Conservation (phyloP, 768 basidiomycete genomes). For the Agrocybe chaxingu region DNA sequence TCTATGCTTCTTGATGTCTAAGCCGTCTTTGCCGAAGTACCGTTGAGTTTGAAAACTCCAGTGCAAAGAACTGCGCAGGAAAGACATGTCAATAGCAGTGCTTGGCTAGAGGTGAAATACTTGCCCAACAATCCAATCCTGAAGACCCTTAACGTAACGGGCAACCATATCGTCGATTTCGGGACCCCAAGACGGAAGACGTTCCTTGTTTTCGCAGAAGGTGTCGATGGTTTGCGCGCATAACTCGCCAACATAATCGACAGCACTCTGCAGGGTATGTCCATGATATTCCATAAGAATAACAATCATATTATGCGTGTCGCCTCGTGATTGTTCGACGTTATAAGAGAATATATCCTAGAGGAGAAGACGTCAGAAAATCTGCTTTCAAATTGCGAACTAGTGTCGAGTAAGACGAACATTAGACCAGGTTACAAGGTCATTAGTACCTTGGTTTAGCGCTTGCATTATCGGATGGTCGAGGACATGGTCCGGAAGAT, state of each 20-base stretch:
- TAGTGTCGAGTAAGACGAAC: slow-evolving; percentile 34
- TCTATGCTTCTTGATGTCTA: slow-evolving; percentile 50
- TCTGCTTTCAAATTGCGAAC: neutral
- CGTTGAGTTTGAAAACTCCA: slow-evolving; percentile 72
- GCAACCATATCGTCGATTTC: slow-evolving; percentile 57
- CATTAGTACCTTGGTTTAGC: slow-evolving; percentile 69
- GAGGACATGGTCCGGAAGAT: slow-evolving; percentile 69
- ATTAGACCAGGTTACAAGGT: slow-evolving; percentile 83
- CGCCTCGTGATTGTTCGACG: slow-evolving; percentile 65
- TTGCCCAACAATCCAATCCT: slow-evolving; percentile 69
- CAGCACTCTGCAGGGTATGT: slow-evolving; percentile 55
- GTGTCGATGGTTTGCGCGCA: slow-evolving; percentile 53
- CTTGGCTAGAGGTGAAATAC: slow-evolving; percentile 7
- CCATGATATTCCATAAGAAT: slow-evolving; percentile 63
- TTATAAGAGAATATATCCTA: slow-evolving; percentile 79
- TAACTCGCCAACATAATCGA: slow-evolving; percentile 62
- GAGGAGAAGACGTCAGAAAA: slow-evolving; percentile 2
- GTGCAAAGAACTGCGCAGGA: slow-evolving; percentile 44
- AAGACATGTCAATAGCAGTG: neutral
- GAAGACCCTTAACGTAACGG: slow-evolving; percentile 59
- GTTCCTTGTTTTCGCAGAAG: slow-evolving; percentile 43
- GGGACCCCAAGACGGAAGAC: slow-evolving; percentile 60
- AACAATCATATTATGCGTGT: slow-evolving; percentile 72
- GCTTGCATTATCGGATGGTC: slow-evolving; percentile 59
- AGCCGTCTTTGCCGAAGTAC: slow-evolving; percentile 63